Evolutionary conservation across 2,329 filamentous ascomycete genomes (phyloP).

Genomic region (Penicillium sp.): DNA sequence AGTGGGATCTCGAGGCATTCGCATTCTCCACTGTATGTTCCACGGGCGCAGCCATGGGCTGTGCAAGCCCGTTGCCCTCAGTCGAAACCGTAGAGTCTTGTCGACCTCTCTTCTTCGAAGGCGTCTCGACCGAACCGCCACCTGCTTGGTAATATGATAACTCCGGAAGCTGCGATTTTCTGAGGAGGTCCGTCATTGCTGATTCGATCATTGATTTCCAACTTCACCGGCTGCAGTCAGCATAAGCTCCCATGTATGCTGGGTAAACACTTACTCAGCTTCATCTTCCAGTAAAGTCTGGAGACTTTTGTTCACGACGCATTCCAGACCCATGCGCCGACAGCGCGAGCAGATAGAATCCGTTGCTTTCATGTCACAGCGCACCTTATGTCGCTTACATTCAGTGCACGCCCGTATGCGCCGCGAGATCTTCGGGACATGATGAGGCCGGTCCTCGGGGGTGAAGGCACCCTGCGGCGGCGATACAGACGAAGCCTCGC

Average conservation of each 20-base stretch:
- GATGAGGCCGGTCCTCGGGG: slow-evolving; percentile 33
- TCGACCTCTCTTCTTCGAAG: slow-evolving; percentile 32
- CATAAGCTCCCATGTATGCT: neutral
- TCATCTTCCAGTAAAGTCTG: slow-evolving; percentile 53
- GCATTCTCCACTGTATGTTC: slow-evolving; percentile 13
- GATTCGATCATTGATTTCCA: slow-evolving; percentile 43
- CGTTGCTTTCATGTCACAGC: slow-evolving; percentile 54
- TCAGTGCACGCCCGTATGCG: slow-evolving; percentile 54
- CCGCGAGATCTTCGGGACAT: slow-evolving; percentile 46
- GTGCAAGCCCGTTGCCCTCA: slow-evolving; percentile 27
- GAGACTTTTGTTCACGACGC: slow-evolving; percentile 55
- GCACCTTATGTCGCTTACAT: slow-evolving; percentile 57
- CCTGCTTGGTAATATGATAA: slow-evolving; percentile 40
- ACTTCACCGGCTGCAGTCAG: slow-evolving; percentile 23
- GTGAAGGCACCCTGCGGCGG: slow-evolving; percentile 31
- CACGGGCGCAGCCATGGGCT: slow-evolving; percentile 16
- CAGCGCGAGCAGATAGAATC: slow-evolving; percentile 54
- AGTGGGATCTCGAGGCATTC: slow-evolving; percentile 23
- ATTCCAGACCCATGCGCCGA: slow-evolving; percentile 51
- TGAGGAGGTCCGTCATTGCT: slow-evolving; percentile 40
- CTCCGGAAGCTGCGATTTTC: slow-evolving; percentile 39
- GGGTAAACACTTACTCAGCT: slow-evolving; percentile 40
- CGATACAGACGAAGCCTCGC: slow-evolving; percentile 36
- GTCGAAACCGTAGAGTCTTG: slow-evolving; percentile 37
- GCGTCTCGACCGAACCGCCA: slow-evolving; percentile 31